Percentiles rank a stretch among this genome's conserved stretches.
These are phyloP conservation scores for Emmonsiellopsis sp. DNA, from an alignment of 2,329 filamentous ascomycete genomes.

Conservation along the genomic window DNA sequence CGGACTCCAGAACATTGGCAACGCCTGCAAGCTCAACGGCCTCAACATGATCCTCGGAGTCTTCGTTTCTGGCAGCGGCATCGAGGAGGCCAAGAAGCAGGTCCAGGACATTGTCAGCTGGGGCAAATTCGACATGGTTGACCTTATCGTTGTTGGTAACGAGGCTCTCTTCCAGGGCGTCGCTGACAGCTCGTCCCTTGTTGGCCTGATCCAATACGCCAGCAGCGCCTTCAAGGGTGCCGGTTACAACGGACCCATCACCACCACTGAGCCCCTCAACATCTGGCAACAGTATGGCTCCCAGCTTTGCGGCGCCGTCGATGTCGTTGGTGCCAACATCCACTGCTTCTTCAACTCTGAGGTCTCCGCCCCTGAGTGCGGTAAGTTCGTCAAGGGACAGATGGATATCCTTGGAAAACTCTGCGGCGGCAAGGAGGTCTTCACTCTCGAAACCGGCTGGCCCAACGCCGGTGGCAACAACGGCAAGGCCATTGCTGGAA, in stretches of 20 bases:
- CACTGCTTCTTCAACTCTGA: constrained; percentile 88
- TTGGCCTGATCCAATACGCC: constrained; percentile 59
- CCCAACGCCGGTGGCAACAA: constrained; percentile 62
- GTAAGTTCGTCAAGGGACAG: constrained; percentile 66
- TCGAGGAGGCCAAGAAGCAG: constrained; percentile 61
- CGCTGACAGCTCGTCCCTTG: constrained; percentile 57
- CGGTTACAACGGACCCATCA: constrained; percentile 66
- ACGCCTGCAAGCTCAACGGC: constrained; percentile 56
- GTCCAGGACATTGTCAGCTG: constrained; percentile 63
- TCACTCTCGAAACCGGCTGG: constrained; percentile 90
- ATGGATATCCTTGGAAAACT: constrained; percentile 60
- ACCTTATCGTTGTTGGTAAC: constrained; percentile 81
- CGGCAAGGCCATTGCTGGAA: constrained; percentile 61
- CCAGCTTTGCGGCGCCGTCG: constrained; percentile 62
- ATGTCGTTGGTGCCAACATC: constrained; percentile 76
- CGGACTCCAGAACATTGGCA: constrained; percentile 66
- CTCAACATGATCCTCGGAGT: constrained; percentile 79
- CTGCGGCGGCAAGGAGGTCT: constrained; percentile 63
- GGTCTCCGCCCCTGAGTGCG: constrained; percentile 56
- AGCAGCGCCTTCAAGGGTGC: constrained; percentile 52
- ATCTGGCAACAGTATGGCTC: constrained; percentile 58
- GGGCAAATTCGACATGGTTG: constrained; percentile 62
- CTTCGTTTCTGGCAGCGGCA: constrained; percentile 60
- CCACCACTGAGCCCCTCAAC: constrained; percentile 78
- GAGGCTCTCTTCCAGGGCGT: constrained; percentile 74